These are phyloP conservation scores for Ophiocordyceps robertsii DNA, from an alignment of 2,329 filamentous ascomycete genomes.

Conservation along the genomic window DNA sequence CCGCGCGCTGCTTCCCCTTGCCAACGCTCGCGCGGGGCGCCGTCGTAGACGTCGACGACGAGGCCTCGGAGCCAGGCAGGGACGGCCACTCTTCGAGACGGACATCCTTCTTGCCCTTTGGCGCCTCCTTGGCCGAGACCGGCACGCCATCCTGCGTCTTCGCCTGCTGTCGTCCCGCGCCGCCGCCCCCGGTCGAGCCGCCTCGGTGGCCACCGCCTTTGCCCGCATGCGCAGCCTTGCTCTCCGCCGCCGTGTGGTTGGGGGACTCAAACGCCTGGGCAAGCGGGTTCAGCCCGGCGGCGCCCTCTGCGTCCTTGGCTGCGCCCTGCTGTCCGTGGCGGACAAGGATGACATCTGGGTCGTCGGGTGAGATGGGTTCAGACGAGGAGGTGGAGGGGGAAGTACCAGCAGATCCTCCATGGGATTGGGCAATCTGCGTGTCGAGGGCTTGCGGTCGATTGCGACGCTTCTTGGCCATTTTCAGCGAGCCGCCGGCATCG, in stretches of 20 bases:
- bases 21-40: background rate
- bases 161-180: background rate
- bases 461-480: conserved; percentile 16
- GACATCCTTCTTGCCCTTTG: background rate
- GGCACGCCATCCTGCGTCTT: background rate
- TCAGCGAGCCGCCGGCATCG: conserved; percentile 19
- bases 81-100: background rate
- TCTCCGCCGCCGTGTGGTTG: background rate
- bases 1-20: background rate
- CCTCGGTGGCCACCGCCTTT: background rate
- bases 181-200: background rate
- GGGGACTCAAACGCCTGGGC: conserved; percentile 1
- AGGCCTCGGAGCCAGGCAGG: background rate
- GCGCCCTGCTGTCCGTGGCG: background rate
- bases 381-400: background rate
- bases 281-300: background rate
- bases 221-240: background rate
- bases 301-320: background rate
- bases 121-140: background rate
- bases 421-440: background rate
- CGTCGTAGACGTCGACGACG: background rate
- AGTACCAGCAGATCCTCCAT: background rate
- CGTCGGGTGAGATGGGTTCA: background rate
- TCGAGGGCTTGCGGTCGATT: conserved; percentile 3
- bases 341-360: background rate